A percentile compares a stretch with the other conserved stretches of the same genome.
Evolutionary conservation across 306 rosid genomes (phyloP).

Genomic region (Rubus parviflorus): DNA sequence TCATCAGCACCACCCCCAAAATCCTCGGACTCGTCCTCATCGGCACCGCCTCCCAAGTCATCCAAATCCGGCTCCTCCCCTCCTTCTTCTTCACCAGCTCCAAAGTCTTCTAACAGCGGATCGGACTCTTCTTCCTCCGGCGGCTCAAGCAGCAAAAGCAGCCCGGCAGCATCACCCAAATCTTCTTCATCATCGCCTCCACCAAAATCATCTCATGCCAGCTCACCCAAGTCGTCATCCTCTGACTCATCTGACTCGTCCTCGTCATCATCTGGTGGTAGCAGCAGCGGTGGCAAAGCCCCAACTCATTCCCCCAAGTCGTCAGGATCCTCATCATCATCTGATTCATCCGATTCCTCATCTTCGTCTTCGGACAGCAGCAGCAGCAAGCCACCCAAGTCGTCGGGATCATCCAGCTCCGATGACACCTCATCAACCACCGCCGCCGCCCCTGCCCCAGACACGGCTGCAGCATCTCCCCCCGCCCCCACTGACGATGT

Average conservation of each 20-base stretch:
- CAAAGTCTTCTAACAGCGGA: background rate
- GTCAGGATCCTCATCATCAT: background rate
- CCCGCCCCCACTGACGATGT: background rate
- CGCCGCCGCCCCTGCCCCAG: background rate
- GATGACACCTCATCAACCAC: background rate
- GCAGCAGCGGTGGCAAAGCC: background rate
- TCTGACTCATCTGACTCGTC: background rate
- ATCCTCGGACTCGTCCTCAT: constrained; percentile 7
- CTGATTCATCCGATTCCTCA: background rate
- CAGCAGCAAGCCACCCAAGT: constrained; percentile 2
- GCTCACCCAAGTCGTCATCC: constrained; percentile 10
- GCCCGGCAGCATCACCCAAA: constrained; percentile 1
- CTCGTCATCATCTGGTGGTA: background rate
- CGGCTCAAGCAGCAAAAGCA: background rate
- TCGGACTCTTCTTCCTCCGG: background rate
- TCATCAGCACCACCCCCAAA: background rate
- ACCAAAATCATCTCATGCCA: background rate
- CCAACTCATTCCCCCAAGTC: background rate
- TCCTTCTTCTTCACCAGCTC: background rate
- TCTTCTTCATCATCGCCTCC: background rate
- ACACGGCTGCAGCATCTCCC: background rate
- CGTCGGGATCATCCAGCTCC: background rate
- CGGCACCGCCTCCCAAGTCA: background rate
- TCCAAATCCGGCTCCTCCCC: background rate
- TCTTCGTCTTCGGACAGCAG: background rate